Conservation (phyloP, 176 grass and related monocot genomes). For the Musa troglodytarum region DNA sequence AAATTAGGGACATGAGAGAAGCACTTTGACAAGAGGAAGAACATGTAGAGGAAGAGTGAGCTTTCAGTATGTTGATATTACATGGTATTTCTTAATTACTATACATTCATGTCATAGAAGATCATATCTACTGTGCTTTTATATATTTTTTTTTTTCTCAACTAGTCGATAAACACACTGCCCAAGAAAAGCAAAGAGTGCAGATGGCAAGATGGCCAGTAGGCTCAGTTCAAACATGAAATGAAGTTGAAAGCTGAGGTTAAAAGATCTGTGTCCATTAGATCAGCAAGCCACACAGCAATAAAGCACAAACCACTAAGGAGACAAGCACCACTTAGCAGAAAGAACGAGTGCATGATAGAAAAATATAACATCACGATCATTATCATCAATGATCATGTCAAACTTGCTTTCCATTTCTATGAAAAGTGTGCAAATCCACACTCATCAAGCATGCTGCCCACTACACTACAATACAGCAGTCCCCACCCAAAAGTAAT, state of each 20-base stretch:
- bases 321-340: not conserved
- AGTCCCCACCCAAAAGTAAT: conserved; percentile 66
- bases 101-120: too few species aligned
- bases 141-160: too few species aligned
- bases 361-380: not conserved
- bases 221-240: too few species aligned
- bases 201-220: too few species aligned
- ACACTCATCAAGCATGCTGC: conserved; percentile 32
- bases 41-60: too few species aligned
- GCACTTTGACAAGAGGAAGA: too few species aligned
- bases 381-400: not conserved
- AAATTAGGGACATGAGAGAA: too few species aligned
- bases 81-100: too few species aligned
- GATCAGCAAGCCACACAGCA: not conserved
- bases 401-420: conserved; percentile 11
- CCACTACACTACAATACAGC: conserved; percentile 33
- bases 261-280: not conserved
- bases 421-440: conserved; percentile 8
- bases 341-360: not conserved
- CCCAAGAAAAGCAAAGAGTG: too few species aligned
- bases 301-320: not conserved
- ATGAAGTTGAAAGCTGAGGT: not conserved
- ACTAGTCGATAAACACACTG: too few species aligned
- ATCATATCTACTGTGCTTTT: too few species aligned
- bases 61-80: too few species aligned